Evolutionary conservation across 208 protist species (phyloP).

Genomic region (Crithidia thermophila): DNA sequence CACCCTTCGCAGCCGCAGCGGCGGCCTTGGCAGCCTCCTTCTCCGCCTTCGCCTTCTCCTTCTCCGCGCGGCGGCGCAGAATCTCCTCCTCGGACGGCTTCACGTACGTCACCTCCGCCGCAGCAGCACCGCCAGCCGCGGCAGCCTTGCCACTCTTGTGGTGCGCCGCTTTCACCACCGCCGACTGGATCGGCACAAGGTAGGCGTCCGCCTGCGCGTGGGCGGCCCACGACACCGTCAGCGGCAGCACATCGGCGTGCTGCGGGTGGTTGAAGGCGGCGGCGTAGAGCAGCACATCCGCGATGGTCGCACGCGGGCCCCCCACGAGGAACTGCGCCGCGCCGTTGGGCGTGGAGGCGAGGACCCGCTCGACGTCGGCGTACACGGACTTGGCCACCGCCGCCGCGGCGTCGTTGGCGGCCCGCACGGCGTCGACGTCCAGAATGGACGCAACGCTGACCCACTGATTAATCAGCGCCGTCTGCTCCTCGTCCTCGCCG

Average conservation of each 20-base stretch:
- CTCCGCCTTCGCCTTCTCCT: slow-evolving; percentile 71
- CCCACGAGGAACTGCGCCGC: slow-evolving; percentile 45
- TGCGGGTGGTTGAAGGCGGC: slow-evolving; percentile 51
- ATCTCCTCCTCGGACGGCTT: slow-evolving; percentile 88
- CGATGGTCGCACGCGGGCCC: slow-evolving; percentile 58
- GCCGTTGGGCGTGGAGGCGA: slow-evolving; percentile 31
- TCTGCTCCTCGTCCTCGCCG: slow-evolving; percentile 32
- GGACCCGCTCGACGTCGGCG: slow-evolving; percentile 49
- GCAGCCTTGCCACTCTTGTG: neutral
- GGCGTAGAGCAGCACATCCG: slow-evolving; percentile 74
- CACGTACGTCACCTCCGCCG: slow-evolving; percentile 38
- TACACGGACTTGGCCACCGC: slow-evolving; percentile 47
- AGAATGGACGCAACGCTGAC: slow-evolving; percentile 41
- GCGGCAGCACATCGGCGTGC: slow-evolving; percentile 32
- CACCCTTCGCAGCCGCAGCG: slow-evolving; percentile 14
- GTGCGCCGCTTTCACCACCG: slow-evolving; percentile 8
- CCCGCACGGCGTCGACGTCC: slow-evolving; percentile 25
- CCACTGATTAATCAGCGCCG: slow-evolving; percentile 66
- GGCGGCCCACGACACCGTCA: slow-evolving; percentile 45
- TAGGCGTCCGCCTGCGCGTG: slow-evolving; percentile 46
- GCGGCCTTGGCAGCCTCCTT: slow-evolving; percentile 57
- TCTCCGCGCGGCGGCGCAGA: slow-evolving; percentile 69
- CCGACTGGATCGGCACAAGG: slow-evolving; percentile 38
- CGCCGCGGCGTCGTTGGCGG: slow-evolving; percentile 14
- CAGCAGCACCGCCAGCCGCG: neutral